Base-by-base conservation (phyloP, 768 basidiomycete genomes). In the Termitomyces sp. region DNA sequence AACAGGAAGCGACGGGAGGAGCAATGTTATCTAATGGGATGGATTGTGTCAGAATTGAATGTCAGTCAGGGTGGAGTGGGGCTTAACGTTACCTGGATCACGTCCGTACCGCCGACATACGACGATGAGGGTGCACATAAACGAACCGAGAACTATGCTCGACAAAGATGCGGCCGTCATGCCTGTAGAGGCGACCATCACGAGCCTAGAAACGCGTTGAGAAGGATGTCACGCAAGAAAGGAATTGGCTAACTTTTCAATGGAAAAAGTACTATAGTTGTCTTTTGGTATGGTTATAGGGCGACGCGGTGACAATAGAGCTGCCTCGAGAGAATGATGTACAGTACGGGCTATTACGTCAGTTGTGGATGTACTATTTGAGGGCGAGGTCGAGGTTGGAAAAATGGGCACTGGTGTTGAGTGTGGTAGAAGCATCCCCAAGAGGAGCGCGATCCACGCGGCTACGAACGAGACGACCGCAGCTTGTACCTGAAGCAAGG, bases 401-500 rank as follows among this genome's bases (percentile, higher is more conserved):
- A 27, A 20, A 16, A 41, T 5, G 18, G 54, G 43, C 7, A 7
- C 50, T 9, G 61, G 43, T n/a, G 60, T 57, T 39, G 66, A 66
- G 13, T 69, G 66, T 6, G 85, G 84, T 0, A 90, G 70, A 36
- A 85, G 63, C 2, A 85, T 65, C 16, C 93, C 88, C 11, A 98
- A 75, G 11, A 88, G 49, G 59, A 95, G 84, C 11, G 88, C 81
- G 5, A 94, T 73, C 51, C 83, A 80, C 0, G 93, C 91, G 0
- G 96, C 92, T 9, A 97, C 73, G 63, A 89, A 88, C 1, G 94
- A 92, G 22, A 98, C 92, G 0, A 89, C 81, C 1, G 93, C 82
- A 0, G 94, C 94, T 68, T 99, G 97, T 2, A 98, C 90, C 67
- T 98, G 96, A 0, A 99, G 81, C 11, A 98, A 76, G 0, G 86